Conservation (phyloP, 2,329 filamentous ascomycete species). For the Phoma sp. region DNA sequence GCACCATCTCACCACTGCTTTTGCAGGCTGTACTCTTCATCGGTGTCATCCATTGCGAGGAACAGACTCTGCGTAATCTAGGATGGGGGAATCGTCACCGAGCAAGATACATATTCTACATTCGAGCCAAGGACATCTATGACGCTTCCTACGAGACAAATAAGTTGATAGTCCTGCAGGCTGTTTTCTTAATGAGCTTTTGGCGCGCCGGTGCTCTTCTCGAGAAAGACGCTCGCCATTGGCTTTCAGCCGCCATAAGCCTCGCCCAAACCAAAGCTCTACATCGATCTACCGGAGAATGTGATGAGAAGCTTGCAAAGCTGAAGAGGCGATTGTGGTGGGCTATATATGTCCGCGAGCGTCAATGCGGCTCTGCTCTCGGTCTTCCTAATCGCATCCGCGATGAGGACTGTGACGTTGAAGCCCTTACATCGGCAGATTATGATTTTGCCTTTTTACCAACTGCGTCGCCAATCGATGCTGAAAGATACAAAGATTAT, state of each 20-base stretch:
- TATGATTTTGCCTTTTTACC: constrained; percentile 43
- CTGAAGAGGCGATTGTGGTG: constrained; percentile 60
- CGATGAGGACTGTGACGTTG: constrained; percentile 58
- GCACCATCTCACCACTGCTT: constrained; percentile 56
- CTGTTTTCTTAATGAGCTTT: constrained; percentile 62
- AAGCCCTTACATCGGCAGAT: constrained; percentile 47
- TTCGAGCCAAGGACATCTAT: constrained; percentile 58
- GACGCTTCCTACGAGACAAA: constrained; percentile 61
- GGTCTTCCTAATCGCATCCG: constrained; percentile 56
- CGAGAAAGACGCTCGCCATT: constrained; percentile 47
- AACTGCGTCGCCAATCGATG: constrained; percentile 33
- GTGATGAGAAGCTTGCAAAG: constrained; percentile 38
- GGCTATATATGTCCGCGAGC: constrained; percentile 60
- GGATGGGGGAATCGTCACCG: constrained; percentile 57
- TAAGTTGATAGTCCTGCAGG: constrained; percentile 57
- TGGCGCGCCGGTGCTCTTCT: constrained; percentile 57
- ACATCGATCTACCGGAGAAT: constrained; percentile 44
- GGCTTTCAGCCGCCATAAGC: constrained; percentile 55
- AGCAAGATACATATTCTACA: constrained; percentile 59
- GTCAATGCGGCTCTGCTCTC: constrained; percentile 54
- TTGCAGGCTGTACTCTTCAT: constrained; percentile 63
- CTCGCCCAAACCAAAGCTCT: constrained; percentile 59
- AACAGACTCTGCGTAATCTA: constrained; percentile 52
- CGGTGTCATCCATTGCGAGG: constrained; percentile 60
- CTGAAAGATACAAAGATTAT: constrained; percentile 44